Evolutionary conservation across 192 early-diverging fungal genomes (phyloP).

Genomic region (Powellomyces hirtus): DNA sequence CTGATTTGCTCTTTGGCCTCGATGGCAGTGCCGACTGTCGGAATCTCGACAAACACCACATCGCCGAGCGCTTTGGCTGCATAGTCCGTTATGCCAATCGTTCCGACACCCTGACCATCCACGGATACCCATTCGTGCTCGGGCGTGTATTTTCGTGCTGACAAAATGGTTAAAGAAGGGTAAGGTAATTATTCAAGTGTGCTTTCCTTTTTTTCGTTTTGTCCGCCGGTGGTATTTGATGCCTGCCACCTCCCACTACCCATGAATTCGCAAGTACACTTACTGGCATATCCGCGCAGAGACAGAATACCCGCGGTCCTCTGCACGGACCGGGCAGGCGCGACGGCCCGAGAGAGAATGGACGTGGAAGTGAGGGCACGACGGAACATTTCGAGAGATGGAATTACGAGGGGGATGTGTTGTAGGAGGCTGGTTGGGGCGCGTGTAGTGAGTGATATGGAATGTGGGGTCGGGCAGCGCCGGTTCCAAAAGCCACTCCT

Average conservation of each 20-base stretch:
- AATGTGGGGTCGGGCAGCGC: too few species aligned
- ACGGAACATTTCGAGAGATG: background rate
- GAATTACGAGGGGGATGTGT: too few species aligned
- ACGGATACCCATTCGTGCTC: constrained; percentile 93
- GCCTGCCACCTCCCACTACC: too few species aligned
- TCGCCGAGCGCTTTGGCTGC: constrained; percentile 91
- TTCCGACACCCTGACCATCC: constrained; percentile 64
- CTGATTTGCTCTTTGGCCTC: constrained; percentile 64
- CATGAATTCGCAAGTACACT: background rate
- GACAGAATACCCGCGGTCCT: background rate
- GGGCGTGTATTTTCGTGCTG: constrained; percentile 65
- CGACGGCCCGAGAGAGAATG: background rate
- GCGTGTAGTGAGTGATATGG: too few species aligned
- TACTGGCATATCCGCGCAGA: constrained; percentile 15
- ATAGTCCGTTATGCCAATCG: constrained; percentile 89
- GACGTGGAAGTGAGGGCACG: background rate
- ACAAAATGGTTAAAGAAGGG: background rate
- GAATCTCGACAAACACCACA: constrained; percentile 91
- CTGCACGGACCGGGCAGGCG: background rate
- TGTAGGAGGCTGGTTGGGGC: too few species aligned
- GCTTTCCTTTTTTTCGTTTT: background rate
- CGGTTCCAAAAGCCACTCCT: too few species aligned
- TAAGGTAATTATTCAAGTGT: background rate
- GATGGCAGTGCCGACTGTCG: constrained; percentile 64
- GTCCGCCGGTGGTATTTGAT: background rate